phyloP scores from a whole-genome alignment of 805 yeast genomes.

The Starmerella ratchasimensis region DNA sequence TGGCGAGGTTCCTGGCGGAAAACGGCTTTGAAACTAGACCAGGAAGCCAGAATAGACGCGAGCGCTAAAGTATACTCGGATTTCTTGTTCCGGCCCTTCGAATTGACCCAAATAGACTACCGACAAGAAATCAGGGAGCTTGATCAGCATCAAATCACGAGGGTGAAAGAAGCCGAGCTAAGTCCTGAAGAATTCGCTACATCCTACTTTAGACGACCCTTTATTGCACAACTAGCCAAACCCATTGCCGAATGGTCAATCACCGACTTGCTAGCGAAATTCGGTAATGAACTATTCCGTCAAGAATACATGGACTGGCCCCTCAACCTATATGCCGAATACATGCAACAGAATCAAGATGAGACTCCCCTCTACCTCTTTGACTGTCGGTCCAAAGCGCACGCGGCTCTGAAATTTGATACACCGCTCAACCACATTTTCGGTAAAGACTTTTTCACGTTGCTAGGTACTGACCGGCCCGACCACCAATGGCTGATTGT shows the following conservation, averaged over 20 bases:
- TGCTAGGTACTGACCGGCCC: slow-evolving; percentile 47
- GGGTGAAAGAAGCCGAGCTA: slow-evolving; percentile 30
- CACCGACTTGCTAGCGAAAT: slow-evolving; percentile 35
- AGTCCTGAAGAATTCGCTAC: slow-evolving; percentile 35
- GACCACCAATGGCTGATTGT: slow-evolving; percentile 86
- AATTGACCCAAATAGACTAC: slow-evolving; percentile 61
- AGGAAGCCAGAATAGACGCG: slow-evolving; percentile 16
- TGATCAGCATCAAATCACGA: slow-evolving; percentile 30
- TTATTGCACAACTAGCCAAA: slow-evolving; percentile 35
- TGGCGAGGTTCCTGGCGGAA: slow-evolving; percentile 82
- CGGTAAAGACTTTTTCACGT: slow-evolving; percentile 44
- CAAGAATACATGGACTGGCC: slow-evolving; percentile 83
- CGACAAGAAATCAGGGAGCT: slow-evolving; percentile 32
- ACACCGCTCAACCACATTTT: slow-evolving; percentile 38
- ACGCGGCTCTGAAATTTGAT: slow-evolving; percentile 42
- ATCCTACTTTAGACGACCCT: slow-evolving; percentile 44
- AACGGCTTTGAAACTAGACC: slow-evolving; percentile 33
- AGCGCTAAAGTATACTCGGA: slow-evolving; percentile 53
- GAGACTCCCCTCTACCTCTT: slow-evolving; percentile 78
- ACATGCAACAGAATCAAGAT: slow-evolving; percentile 49
- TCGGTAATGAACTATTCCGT: slow-evolving; percentile 51
- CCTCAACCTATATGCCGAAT: slow-evolving; percentile 44
- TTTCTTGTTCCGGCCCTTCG: slow-evolving; percentile 66
- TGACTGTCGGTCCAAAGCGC: slow-evolving; percentile 66
- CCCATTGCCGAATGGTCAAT: slow-evolving; percentile 58